Conservation (phyloP, 768 basidiomycete genomes). For the Lactarius indigo region DNA sequence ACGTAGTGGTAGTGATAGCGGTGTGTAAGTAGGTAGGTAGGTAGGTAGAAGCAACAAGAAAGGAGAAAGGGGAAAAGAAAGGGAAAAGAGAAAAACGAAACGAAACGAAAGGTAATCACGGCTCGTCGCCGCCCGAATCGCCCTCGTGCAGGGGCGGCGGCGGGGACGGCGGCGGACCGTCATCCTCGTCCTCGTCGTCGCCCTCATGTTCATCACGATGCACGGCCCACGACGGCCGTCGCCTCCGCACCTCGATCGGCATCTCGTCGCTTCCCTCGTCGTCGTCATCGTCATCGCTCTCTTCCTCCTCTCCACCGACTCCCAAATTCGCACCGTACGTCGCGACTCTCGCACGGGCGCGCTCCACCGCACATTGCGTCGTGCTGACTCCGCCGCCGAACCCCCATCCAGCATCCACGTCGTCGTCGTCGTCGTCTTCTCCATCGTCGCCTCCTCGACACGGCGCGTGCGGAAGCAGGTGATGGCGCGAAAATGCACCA, state of each 20-base stretch:
- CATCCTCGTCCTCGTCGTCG: slow-evolving; percentile 2
- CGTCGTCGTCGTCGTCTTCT: not conserved
- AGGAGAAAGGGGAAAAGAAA: too few relatives aligned
- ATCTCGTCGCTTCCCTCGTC: slow-evolving; percentile 7
- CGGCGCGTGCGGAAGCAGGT: not conserved
- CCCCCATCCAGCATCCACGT: not conserved
- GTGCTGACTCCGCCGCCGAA: not conserved
- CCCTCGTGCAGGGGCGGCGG: not conserved
- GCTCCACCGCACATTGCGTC: not conserved
- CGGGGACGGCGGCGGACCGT: not conserved
- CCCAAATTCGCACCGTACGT: not conserved
- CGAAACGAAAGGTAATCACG: not conserved
- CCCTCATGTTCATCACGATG: slow-evolving; percentile 8
- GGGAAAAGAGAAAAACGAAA: not conserved
- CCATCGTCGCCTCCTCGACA: not conserved
- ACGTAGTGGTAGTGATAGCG: slow-evolving; percentile 1
- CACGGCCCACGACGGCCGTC: slow-evolving; percentile 21
- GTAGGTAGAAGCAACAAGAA: not conserved
- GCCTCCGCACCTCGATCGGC: slow-evolving; percentile 25
- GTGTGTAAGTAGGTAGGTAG: not conserved
- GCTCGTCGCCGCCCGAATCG: not conserved
- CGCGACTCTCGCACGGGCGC: not conserved
- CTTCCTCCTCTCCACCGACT: not conserved
- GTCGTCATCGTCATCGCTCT: not conserved
- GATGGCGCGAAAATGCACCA: not conserved